Evolutionary conservation across 345 rosid genomes (phyloP).

Genomic region (Linum lewisii): DNA sequence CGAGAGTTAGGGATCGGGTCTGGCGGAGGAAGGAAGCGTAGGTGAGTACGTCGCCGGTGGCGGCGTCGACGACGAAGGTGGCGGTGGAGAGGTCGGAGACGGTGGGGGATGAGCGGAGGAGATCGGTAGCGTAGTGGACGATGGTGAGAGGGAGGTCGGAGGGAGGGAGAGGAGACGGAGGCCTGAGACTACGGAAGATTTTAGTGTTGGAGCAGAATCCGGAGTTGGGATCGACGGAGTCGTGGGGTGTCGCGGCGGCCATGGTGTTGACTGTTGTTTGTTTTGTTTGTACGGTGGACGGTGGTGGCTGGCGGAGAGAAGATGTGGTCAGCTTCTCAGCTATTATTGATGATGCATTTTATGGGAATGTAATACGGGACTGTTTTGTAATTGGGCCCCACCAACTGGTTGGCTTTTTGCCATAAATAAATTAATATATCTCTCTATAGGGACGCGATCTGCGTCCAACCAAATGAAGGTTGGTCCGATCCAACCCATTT

Average conservation of each 20-base stretch:
- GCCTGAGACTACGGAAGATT: slow-evolving; percentile 47
- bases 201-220: slow-evolving; percentile 44
- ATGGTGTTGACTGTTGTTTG: slow-evolving; percentile 1
- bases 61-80: slow-evolving; percentile 36
- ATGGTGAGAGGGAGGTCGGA: slow-evolving; percentile 39
- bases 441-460: too few relatives aligned
- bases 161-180: slow-evolving; percentile 39
- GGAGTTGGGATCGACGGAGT: slow-evolving; percentile 25
- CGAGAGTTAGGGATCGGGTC: slow-evolving; percentile 36
- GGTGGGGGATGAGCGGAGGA: slow-evolving; percentile 30
- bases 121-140: slow-evolving; percentile 36
- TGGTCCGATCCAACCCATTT: too few relatives aligned
- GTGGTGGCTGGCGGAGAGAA: too few relatives aligned
- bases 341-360: too few relatives aligned
- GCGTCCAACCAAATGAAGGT: too few relatives aligned
- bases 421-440: too few relatives aligned
- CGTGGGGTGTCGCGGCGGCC: slow-evolving; percentile 2
- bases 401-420: too few relatives aligned
- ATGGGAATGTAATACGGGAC: too few relatives aligned
- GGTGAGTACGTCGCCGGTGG: slow-evolving; percentile 30
- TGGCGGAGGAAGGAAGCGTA: slow-evolving; percentile 36
- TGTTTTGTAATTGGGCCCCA: too few relatives aligned
- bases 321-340: too few relatives aligned
- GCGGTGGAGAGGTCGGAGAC: slow-evolving; percentile 14
- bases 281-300: too few relatives aligned